Percentiles rank a stretch among this genome's conserved stretches.
phyloP scores from a whole-genome alignment of 345 rosid genomes.

The Crucihimalaya himalaica region DNA sequence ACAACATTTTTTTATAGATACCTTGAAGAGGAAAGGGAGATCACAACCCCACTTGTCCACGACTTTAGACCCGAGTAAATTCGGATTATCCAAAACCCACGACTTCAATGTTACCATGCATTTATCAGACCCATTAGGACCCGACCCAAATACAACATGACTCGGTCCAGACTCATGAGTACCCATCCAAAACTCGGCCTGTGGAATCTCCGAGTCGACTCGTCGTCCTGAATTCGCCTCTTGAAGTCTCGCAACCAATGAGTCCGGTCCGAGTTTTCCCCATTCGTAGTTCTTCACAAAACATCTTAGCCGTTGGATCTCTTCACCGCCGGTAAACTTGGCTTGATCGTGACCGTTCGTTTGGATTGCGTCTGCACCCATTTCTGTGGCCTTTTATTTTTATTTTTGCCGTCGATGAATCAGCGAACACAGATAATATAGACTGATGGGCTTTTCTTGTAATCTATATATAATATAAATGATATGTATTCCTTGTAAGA shows the following conservation, averaged over 20 bases:
- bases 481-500: constrained; percentile 13
- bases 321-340: constrained; percentile 30
- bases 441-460: constrained; percentile 27
- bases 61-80: constrained; percentile 70
- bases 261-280: constrained; percentile 70
- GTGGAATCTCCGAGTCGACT: constrained; percentile 47
- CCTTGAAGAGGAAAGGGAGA: constrained; percentile 98
- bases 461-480: constrained; percentile 9
- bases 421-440: constrained; percentile 25
- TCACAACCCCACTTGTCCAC: constrained; percentile 80
- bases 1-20: constrained; percentile 12
- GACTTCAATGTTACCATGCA: constrained; percentile 52
- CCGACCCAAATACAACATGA: constrained; percentile 48
- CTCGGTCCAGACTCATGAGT: constrained; percentile 88
- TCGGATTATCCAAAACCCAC: constrained; percentile 68
- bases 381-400: constrained; percentile 16
- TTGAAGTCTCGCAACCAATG: constrained; percentile 62
- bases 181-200: constrained; percentile 78
- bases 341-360: constrained; percentile 29
- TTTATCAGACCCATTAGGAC: constrained; percentile 4
- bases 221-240: constrained; percentile 58
- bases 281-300: constrained; percentile 83
- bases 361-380: constrained; percentile 40
- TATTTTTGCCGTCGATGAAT: neutral
- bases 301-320: constrained; percentile 55